phyloP scores from a whole-genome alignment of 352 stramenopile species.

The Phytopythium aichiense region DNA sequence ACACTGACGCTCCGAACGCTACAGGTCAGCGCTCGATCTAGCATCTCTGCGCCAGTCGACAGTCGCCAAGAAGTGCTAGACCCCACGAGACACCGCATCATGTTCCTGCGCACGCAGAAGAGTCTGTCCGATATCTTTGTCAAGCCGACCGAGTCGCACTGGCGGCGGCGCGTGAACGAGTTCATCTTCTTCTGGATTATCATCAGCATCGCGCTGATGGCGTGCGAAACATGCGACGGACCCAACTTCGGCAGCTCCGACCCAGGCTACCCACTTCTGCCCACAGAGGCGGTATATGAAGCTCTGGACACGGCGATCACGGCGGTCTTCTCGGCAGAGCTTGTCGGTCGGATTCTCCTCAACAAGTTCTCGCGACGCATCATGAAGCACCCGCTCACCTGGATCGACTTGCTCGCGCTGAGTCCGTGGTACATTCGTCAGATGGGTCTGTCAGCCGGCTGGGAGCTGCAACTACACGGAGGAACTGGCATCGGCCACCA shows the following conservation, averaged over 20 bases:
- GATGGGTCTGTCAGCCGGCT: slow-evolving; percentile 9
- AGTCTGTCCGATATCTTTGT: slow-evolving; percentile 38
- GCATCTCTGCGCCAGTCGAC: not conserved
- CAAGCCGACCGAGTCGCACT: slow-evolving; percentile 28
- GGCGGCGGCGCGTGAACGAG: slow-evolving; percentile 30
- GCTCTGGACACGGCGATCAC: slow-evolving; percentile 37
- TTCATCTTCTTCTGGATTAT: slow-evolving; percentile 55
- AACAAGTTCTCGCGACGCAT: slow-evolving; percentile 23
- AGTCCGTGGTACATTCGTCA: slow-evolving; percentile 52
- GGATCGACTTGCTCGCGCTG: slow-evolving; percentile 52
- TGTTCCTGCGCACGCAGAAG: slow-evolving; percentile 38
- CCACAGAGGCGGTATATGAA: slow-evolving; percentile 26
- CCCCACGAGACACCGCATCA: slow-evolving; percentile 27
- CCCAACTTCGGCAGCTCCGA: slow-evolving; percentile 42
- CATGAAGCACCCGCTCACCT: slow-evolving; percentile 35
- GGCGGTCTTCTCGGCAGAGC: slow-evolving; percentile 52
- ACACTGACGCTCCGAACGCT: slow-evolving; percentile 20
- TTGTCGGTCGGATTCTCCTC: slow-evolving; percentile 28
- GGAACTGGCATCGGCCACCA: slow-evolving; percentile 16
- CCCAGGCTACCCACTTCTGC: slow-evolving; percentile 58
- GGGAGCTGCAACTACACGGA: slow-evolving; percentile 17
- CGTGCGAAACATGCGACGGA: slow-evolving; percentile 61
- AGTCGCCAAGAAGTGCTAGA: slow-evolving; percentile 10
- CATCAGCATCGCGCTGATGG: slow-evolving; percentile 38
- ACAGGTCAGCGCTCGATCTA: slow-evolving; percentile 9